Evolutionary conservation across 2,329 filamentous ascomycete genomes (phyloP).

Genomic region (Fusarium verrucosum): DNA sequence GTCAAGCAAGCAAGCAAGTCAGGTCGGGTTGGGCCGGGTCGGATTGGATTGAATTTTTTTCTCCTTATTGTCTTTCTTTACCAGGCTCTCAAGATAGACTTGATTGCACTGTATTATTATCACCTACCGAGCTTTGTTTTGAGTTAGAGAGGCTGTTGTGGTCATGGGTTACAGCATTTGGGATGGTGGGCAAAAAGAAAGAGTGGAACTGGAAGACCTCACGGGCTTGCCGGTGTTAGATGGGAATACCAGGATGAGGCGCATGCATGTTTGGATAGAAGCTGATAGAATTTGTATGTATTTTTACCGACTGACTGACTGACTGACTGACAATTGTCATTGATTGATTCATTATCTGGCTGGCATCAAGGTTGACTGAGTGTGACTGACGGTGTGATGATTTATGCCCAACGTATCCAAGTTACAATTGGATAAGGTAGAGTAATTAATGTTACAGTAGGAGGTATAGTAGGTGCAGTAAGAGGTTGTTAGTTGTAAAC

Average conservation of each 20-base stretch:
- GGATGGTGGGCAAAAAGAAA: slow-evolving; percentile 22
- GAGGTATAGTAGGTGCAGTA: too few species aligned
- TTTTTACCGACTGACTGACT: too few species aligned
- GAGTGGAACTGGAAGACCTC: slow-evolving; percentile 37
- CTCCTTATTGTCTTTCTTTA: slow-evolving; percentile 24
- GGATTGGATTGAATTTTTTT: slow-evolving; percentile 17
- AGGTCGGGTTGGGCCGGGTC: slow-evolving; percentile 18
- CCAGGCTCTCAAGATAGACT: slow-evolving; percentile 36
- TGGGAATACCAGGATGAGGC: slow-evolving; percentile 34
- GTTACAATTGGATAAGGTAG: slow-evolving; percentile 1
- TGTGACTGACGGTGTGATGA: slow-evolving; percentile 28
- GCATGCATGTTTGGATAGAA: slow-evolving; percentile 36
- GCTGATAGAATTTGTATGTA: slow-evolving; percentile 33
- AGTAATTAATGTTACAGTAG: too few species aligned
- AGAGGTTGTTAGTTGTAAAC: too few species aligned
- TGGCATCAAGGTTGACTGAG: background rate
- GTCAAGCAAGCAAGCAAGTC: too few species aligned
- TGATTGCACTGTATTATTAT: slow-evolving; percentile 38
- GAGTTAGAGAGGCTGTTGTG: slow-evolving; percentile 29
- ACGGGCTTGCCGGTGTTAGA: slow-evolving; percentile 33
- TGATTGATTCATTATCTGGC: background rate
- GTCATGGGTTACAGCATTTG: slow-evolving; percentile 11
- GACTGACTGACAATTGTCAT: background rate
- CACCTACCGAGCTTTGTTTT: slow-evolving; percentile 33
- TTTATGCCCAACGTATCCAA: slow-evolving; percentile 35